Conservation (phyloP, 2,329 filamentous ascomycete species). For the Drechslerella dactyloides region DNA sequence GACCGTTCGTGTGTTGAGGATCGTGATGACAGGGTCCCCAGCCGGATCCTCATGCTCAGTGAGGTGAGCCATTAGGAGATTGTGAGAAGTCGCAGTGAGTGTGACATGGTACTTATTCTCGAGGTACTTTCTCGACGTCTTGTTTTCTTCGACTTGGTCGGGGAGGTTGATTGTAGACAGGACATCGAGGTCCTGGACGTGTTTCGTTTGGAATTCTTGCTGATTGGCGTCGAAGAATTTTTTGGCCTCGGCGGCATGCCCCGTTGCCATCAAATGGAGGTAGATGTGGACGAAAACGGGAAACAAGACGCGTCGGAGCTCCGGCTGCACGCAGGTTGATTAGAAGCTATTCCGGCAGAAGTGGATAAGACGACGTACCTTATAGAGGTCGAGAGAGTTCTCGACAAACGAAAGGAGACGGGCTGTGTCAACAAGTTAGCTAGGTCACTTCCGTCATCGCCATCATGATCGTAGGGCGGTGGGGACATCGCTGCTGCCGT, state of each 20-base stretch:
- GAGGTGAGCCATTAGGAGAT: conserved; percentile 82
- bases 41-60: conserved; percentile 85
- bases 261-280: conserved; percentile 75
- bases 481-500: background rate
- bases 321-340: conserved; percentile 66
- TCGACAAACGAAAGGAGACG: conserved; percentile 83
- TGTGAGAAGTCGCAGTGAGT: conserved; percentile 82
- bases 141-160: conserved; percentile 77
- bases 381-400: conserved; percentile 91
- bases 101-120: conserved; percentile 88
- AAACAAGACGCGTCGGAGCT: conserved; percentile 87
- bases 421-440: conserved; percentile 59
- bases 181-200: conserved; percentile 77
- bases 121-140: conserved; percentile 78
- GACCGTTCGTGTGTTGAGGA: conserved; percentile 70
- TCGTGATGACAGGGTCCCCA: conserved; percentile 75
- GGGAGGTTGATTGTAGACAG: conserved; percentile 77
- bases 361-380: conserved; percentile 63
- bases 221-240: conserved; percentile 70
- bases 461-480: background rate
- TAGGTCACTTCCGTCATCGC: background rate
- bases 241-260: conserved; percentile 74
- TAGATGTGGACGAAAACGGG: conserved; percentile 94
- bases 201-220: conserved; percentile 73
- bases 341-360: conserved; percentile 9